Conservation (phyloP, 495 filamentous ascomycete genomes). For the Endocarpon pusillum region DNA sequence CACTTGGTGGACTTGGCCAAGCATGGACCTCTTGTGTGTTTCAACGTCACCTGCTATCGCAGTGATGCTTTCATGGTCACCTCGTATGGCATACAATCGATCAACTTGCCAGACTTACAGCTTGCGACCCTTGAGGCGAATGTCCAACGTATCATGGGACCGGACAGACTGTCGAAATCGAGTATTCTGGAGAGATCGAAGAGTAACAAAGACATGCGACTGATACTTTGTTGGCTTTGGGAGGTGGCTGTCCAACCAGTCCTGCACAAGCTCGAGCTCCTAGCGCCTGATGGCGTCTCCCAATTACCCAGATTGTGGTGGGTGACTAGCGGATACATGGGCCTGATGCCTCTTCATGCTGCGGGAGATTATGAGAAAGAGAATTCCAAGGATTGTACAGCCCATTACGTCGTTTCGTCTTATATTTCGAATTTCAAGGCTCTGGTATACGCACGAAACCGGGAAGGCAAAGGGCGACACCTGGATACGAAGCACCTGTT, state of each 20-base stretch:
- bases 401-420: conserved; percentile 2
- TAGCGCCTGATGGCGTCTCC: neutral
- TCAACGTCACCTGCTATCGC: conserved; percentile 2
- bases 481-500: neutral
- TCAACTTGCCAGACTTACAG: conserved; percentile 2
- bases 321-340: conserved; percentile 2
- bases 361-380: conserved; percentile 2
- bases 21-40: conserved; percentile 2
- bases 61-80: conserved; percentile 4
- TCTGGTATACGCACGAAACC: conserved; percentile 1
- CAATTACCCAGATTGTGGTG: conserved; percentile 4
- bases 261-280: neutral
- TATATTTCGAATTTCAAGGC: conserved; percentile 2
- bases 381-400: neutral
- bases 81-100: neutral
- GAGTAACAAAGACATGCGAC: conserved; percentile 1
- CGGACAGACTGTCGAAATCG: neutral
- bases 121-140: neutral
- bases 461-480: neutral
- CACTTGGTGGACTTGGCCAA: conserved; percentile 2
- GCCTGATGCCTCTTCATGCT: conserved; percentile 3
- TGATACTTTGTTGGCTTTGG: conserved; percentile 3
- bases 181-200: neutral
- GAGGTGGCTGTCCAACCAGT: conserved; percentile 3
- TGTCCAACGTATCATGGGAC: neutral